phyloP scores from a whole-genome alignment of 352 stramenopile genomes.

The Peronospora destructor region DNA sequence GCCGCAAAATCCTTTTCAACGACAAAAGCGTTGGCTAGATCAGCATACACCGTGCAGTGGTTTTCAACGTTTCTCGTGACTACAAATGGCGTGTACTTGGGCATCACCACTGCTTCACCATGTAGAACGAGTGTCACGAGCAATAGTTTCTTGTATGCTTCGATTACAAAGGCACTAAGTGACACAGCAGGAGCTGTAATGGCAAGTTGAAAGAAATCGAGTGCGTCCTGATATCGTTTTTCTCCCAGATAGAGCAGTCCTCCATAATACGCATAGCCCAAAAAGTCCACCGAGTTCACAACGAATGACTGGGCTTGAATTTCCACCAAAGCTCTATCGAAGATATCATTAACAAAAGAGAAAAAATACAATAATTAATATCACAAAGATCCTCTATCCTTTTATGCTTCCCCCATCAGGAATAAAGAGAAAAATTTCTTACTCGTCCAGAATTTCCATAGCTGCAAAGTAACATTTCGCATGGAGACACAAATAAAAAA shows the following conservation, averaged over 20 bases:
- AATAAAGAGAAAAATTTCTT: constrained; percentile 3
- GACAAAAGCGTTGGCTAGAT: constrained; percentile 52
- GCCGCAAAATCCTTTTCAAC: constrained; percentile 32
- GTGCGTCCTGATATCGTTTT: constrained; percentile 70
- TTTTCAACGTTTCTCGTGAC: constrained; percentile 63
- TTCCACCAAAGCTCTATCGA: constrained; percentile 55
- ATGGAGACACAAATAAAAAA: constrained; percentile 76
- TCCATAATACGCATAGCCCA: constrained; percentile 82
- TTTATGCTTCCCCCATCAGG: background rate
- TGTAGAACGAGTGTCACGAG: constrained; percentile 57
- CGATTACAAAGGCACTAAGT: constrained; percentile 74
- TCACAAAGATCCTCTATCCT: background rate
- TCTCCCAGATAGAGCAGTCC: constrained; percentile 64
- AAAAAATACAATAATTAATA: constrained; percentile 4
- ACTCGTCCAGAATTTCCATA: constrained; percentile 63
- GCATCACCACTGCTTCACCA: constrained; percentile 46
- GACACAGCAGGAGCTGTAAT: constrained; percentile 64
- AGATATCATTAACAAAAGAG: constrained; percentile 5
- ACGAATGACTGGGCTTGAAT: constrained; percentile 53
- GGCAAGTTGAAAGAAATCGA: constrained; percentile 64
- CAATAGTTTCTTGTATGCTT: constrained; percentile 79
- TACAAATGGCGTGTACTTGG: constrained; percentile 78
- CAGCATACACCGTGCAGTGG: constrained; percentile 54
- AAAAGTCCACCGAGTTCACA: constrained; percentile 54
- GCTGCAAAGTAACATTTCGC: constrained; percentile 75